Base-by-base conservation (phyloP, 768 basidiomycete genomes). In the Sarcomyxa edulis region DNA sequence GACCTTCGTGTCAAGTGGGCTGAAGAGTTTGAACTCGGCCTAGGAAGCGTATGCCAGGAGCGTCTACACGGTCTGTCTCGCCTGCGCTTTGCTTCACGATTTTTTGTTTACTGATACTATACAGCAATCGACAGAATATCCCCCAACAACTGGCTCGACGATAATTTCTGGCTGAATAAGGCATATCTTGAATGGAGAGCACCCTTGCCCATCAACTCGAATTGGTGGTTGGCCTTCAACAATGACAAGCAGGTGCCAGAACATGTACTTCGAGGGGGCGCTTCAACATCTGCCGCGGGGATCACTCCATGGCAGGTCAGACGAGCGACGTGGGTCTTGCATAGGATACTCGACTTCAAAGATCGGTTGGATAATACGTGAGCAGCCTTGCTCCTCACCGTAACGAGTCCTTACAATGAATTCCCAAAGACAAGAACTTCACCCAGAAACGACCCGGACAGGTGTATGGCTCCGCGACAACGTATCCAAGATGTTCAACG, bases 141-240 rank as follows among this genome's bases (percentile, higher is more conserved):
- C 6, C 89, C 91, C 0, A 68, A 82, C 56, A 96, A 95, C 55
- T 98, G 94, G 94, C 74, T 98, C 8, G 78, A 94, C 47, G 93
- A 97, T 56, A 91, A 87, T 40, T 82, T 95, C 48, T 97, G 94
- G 95, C 63, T 78, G 42, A 78, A 84, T 49, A 84, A 84, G 49
- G 80, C 89, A 1, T 98, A 98, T 58, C 79, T 86, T 34, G 84
- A 88, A 60, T 90, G 83, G 81, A 75, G 94, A 22, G 76, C 77
- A 0, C 92, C 94, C 0, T 65, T 98, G 8, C 68, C 87, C 39
- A 63, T 98, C 48, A 84, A 97, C 57, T 94, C 92, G 3, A 97
- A 96, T 53, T 97, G 93, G 93, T 97, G 94, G 94, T 66, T 96
- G 16, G 69, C 89, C 2, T 86, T 93, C 55, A 65, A 71, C 29